phyloP scores from a whole-genome alignment of 257 asterid genomes.

The Schizonepeta tenuifolia region DNA sequence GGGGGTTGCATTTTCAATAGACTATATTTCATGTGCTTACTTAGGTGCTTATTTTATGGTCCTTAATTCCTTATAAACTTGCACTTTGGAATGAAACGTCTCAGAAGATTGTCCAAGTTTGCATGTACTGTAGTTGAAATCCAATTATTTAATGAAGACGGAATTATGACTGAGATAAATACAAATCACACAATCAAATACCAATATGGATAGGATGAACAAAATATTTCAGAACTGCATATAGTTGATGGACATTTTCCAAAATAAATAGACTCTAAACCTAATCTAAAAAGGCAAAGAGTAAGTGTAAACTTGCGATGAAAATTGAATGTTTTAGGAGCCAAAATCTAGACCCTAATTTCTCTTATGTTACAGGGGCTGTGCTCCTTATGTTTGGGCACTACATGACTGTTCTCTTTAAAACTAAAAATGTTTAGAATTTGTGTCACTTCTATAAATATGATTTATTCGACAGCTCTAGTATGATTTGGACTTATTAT shows the following conservation, averaged over 20 bases:
- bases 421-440: constrained; percentile 9
- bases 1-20: too few species aligned
- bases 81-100: too few species aligned
- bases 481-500: not conserved
- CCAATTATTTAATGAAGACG: too few species aligned
- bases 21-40: too few species aligned
- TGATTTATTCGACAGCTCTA: not conserved
- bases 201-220: not conserved
- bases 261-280: not conserved
- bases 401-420: constrained; percentile 18
- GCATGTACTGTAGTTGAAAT: too few species aligned
- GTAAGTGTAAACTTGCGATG: not conserved
- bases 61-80: too few species aligned
- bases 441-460: constrained; percentile 6
- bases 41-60: too few species aligned
- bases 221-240: not conserved
- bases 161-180: not conserved
- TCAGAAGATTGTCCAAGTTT: too few species aligned
- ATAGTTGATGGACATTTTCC: too few species aligned
- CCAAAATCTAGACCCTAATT: constrained; percentile 2
- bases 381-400: constrained; percentile 16
- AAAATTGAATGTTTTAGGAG: constrained; percentile 3
- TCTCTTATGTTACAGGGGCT: constrained; percentile 19
- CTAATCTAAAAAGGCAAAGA: constrained; percentile 10
- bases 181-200: not conserved